Evolutionary conservation across 2,329 filamentous ascomycete species (phyloP).

Genomic region (Arthroderma sp.): DNA sequence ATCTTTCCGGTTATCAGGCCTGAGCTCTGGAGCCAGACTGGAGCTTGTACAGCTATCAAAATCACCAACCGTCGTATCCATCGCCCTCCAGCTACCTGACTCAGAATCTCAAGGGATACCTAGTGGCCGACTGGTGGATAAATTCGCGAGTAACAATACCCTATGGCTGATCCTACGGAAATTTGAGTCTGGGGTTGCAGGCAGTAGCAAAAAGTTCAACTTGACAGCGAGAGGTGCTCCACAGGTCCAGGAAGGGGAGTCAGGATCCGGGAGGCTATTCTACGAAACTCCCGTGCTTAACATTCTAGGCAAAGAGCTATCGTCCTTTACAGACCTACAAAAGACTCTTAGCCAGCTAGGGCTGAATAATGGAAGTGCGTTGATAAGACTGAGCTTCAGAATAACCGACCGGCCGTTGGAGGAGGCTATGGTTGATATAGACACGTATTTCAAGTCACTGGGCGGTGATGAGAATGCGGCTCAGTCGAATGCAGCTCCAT

Average conservation of each 20-base stretch:
- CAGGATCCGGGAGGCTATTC: constrained; percentile 61
- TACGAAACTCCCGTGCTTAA: constrained; percentile 81
- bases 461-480: constrained; percentile 21
- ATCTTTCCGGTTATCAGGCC: constrained; percentile 69
- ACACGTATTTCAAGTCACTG: constrained; percentile 53
- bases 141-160: constrained; percentile 76
- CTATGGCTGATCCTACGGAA: constrained; percentile 83
- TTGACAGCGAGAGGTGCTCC: constrained; percentile 75
- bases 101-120: constrained; percentile 53
- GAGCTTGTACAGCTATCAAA: constrained; percentile 81
- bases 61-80: constrained; percentile 71
- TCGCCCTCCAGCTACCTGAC: constrained; percentile 74
- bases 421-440: constrained; percentile 73
- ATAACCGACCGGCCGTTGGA: constrained; percentile 66
- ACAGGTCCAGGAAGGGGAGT: constrained; percentile 40
- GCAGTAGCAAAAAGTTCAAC: constrained; percentile 53
- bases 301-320: constrained; percentile 68
- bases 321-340: constrained; percentile 68
- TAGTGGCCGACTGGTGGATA: constrained; percentile 61
- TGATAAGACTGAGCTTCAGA: constrained; percentile 67
- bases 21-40: constrained; percentile 75
- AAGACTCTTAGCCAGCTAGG: constrained; percentile 81
- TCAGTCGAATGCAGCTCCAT: constrained; percentile 10
- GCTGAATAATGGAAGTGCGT: constrained; percentile 68
- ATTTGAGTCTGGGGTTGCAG: constrained; percentile 68